Percentiles rank a stretch among this genome's conserved stretches.
These are phyloP conservation scores for Artemisia tridentata DNA, from an alignment of 129 eudicot species.

Conservation along the genomic window DNA sequence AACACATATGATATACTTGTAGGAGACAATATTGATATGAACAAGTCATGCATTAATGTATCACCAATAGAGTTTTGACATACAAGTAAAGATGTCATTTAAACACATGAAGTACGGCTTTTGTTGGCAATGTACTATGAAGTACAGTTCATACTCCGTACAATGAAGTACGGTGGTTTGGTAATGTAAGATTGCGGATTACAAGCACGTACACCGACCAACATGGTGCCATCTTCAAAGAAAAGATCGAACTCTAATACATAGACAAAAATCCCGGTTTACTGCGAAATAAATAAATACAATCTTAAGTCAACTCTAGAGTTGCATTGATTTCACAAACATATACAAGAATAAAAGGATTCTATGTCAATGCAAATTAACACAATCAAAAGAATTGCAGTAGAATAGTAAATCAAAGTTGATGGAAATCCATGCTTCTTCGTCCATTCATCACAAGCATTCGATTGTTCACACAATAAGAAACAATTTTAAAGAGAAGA, in stretches of 20 bases:
- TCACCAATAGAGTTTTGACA: not conserved
- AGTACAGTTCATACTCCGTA: too few species aligned
- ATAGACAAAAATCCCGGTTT: not conserved
- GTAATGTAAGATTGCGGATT: not conserved
- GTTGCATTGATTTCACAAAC: not conserved
- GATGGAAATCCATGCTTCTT: conserved; percentile 26
- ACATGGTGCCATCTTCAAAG: not conserved
- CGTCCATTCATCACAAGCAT: conserved; percentile 11
- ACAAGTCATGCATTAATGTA: not conserved
- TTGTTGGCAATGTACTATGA: too few species aligned
- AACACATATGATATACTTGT: not conserved
- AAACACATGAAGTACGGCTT: too few species aligned
- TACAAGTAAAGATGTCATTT: too few species aligned
- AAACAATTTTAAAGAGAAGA: conserved; percentile 39
- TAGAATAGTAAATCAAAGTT: not conserved
- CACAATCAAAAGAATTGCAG: conserved; percentile 2
- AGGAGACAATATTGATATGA: conserved; percentile 14
- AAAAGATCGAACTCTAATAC: not conserved
- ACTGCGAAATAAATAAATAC: not conserved
- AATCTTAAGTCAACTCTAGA: not conserved
- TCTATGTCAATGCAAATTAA: not conserved
- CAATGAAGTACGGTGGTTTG: too few species aligned
- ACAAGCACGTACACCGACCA: not conserved
- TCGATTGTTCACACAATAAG: conserved; percentile 19
- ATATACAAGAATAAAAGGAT: conserved; percentile 2